phyloP scores from a whole-genome alignment of 352 stramenopile genomes.

The Phytophthora pini region DNA sequence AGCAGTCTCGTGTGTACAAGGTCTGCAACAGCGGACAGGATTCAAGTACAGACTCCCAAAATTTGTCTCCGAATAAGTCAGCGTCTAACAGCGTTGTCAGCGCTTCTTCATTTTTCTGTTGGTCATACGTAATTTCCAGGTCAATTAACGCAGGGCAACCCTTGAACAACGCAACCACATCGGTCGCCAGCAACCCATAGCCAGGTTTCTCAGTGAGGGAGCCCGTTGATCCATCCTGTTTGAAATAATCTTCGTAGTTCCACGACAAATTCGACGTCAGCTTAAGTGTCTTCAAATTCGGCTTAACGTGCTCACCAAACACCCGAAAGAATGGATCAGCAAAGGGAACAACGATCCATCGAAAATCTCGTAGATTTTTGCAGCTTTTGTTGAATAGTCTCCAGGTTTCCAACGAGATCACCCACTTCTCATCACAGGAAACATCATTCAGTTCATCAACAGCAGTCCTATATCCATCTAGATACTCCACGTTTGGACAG shows the following conservation, averaged over 20 bases:
- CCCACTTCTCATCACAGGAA: constrained; percentile 43
- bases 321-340: constrained; percentile 50
- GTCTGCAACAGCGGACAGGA: constrained; percentile 40
- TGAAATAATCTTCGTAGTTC: constrained; percentile 47
- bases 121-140: constrained; percentile 48
- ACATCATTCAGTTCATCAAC: constrained; percentile 42
- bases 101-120: constrained; percentile 36
- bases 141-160: constrained; percentile 44
- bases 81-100: constrained; percentile 25
- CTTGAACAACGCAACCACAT: constrained; percentile 35
- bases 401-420: constrained; percentile 43
- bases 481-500: constrained; percentile 41
- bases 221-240: not conserved
- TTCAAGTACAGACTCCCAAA: constrained; percentile 31
- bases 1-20: constrained; percentile 35
- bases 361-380: constrained; percentile 43
- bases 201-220: constrained; percentile 12
- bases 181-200: constrained; percentile 36
- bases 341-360: constrained; percentile 48
- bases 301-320: constrained; percentile 49
- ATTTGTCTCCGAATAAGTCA: constrained; percentile 49
- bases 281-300: constrained; percentile 36
- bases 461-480: constrained; percentile 41
- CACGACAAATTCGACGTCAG: constrained; percentile 52
- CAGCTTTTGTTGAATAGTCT: constrained; percentile 44